Conservation (phyloP, 331 rosid genomes). For the Quercus lobata region DNA sequence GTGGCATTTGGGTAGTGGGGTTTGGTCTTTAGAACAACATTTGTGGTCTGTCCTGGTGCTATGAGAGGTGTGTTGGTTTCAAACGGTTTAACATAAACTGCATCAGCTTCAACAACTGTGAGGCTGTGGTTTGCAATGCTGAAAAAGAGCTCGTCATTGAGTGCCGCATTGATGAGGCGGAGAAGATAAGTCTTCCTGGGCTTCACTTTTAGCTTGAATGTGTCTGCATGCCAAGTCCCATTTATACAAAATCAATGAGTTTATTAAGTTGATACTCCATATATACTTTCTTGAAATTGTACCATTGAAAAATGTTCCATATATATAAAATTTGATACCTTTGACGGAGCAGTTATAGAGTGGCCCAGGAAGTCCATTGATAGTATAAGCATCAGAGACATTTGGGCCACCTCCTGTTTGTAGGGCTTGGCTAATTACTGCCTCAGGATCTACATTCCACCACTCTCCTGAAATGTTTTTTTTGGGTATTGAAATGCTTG, state of each 20-base stretch:
- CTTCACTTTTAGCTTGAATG: neutral
- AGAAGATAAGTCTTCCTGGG: neutral
- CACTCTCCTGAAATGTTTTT: no score
- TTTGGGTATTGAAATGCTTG: no score
- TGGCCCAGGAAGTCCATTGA: no score
- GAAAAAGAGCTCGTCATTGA: neutral
- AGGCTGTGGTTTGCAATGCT: conserved; percentile 14
- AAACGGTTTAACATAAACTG: conserved; percentile 43
- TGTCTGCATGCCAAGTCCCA: neutral
- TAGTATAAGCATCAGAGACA: no score
- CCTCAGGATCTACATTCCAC: no score
- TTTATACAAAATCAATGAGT: neutral
- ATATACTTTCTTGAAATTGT: no score
- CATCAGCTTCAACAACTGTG: conserved; percentile 40
- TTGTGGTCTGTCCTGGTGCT: conserved; percentile 48
- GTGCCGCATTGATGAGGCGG: neutral
- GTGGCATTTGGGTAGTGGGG: conserved; percentile 34
- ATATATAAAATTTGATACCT: no score
- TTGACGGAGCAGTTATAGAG: no score
- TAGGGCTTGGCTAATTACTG: no score
- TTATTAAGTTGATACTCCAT: no score
- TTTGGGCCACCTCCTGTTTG: no score
- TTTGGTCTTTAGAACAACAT: conserved; percentile 38
- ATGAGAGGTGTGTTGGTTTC: conserved; percentile 32
- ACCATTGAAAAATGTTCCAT: no score